A percentile compares a stretch with the other conserved stretches of the same genome.
Evolutionary conservation across 306 rosid genomes (phyloP).

Genomic region (Dalbergia oliveri): DNA sequence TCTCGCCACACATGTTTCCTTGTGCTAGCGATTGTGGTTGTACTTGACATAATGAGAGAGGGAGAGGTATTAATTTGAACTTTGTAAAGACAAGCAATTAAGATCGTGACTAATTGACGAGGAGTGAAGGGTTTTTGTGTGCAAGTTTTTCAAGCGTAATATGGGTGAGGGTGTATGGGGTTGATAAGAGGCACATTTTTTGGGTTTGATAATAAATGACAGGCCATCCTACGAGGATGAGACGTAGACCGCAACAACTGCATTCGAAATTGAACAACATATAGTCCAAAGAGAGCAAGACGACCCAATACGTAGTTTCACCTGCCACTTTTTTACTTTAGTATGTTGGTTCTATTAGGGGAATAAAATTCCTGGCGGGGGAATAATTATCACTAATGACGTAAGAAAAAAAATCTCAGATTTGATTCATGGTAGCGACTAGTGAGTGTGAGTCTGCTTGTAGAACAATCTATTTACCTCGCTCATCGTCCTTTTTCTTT

Average conservation of each 20-base stretch:
- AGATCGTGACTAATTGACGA: slow-evolving; percentile 4
- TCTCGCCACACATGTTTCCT: slow-evolving; percentile 47
- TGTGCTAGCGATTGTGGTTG: slow-evolving; percentile 43
- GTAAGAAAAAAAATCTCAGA: neutral
- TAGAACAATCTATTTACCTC: no score
- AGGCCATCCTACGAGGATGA: neutral
- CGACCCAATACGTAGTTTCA: neutral
- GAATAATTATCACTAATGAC: neutral
- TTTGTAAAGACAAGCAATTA: slow-evolving; percentile 1
- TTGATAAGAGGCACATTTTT: neutral
- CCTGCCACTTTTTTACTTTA: no score
- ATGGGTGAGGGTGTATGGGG: neutral
- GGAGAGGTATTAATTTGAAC: no score
- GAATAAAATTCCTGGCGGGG: neutral
- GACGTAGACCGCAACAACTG: slow-evolving; percentile 14
- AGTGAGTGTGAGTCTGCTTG: neutral
- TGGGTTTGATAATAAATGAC: slow-evolving; percentile 10
- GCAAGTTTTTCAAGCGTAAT: neutral
- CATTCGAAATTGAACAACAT: neutral
- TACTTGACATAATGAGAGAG: slow-evolving; percentile 34
- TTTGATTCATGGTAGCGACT: neutral
- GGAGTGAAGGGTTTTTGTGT: neutral
- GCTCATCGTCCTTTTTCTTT: no score
- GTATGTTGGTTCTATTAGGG: neutral
- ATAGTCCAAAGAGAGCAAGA: neutral